Evolutionary conservation across 2,329 filamentous ascomycete genomes (phyloP).

Genomic region (Xylariales sp.): DNA sequence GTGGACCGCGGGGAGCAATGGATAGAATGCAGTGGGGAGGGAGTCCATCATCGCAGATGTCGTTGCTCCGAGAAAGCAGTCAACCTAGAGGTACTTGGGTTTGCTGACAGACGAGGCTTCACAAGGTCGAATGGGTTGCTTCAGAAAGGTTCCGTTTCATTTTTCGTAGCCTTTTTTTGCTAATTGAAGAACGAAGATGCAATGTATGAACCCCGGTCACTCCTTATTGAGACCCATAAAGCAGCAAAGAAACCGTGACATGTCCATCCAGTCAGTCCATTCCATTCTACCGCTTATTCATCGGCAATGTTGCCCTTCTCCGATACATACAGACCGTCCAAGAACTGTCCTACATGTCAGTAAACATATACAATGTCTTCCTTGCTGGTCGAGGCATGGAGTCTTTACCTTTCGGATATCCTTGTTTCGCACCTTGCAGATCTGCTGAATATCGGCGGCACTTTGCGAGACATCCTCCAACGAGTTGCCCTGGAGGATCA

Average conservation of each 20-base stretch:
- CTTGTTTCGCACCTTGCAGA: slow-evolving; percentile 99
- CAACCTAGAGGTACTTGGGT: too few species aligned
- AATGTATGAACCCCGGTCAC: slow-evolving; percentile 57
- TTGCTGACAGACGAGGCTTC: too few species aligned
- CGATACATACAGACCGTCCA: slow-evolving; percentile 99
- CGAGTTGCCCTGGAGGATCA: slow-evolving; percentile 87
- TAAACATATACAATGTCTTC: slow-evolving; percentile 7
- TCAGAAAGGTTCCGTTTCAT: slow-evolving; percentile 25
- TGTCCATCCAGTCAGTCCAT: slow-evolving; percentile 23
- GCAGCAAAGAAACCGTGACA: slow-evolving; percentile 48
- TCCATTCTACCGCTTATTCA: slow-evolving; percentile 32
- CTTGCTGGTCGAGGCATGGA: not conserved
- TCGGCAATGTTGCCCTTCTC: slow-evolving; percentile 94
- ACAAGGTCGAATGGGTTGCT: too few species aligned
- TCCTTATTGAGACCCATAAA: slow-evolving; percentile 57
- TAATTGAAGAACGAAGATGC: slow-evolving; percentile 58
- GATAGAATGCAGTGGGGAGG: too few species aligned
- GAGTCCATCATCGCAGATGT: too few species aligned
- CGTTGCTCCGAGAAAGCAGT: too few species aligned
- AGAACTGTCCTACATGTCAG: slow-evolving; percentile 61
- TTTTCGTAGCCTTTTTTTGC: slow-evolving; percentile 33
- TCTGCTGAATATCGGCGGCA: slow-evolving; percentile 98
- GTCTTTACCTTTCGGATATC: slow-evolving; percentile 94
- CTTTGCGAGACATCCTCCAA: slow-evolving; percentile 97
- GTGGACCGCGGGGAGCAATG: too few species aligned